Percentiles rank a stretch among this genome's conserved stretches.
Conservation (phyloP, 2,329 filamentous ascomycete species). For the Penicillium sp. region DNA sequence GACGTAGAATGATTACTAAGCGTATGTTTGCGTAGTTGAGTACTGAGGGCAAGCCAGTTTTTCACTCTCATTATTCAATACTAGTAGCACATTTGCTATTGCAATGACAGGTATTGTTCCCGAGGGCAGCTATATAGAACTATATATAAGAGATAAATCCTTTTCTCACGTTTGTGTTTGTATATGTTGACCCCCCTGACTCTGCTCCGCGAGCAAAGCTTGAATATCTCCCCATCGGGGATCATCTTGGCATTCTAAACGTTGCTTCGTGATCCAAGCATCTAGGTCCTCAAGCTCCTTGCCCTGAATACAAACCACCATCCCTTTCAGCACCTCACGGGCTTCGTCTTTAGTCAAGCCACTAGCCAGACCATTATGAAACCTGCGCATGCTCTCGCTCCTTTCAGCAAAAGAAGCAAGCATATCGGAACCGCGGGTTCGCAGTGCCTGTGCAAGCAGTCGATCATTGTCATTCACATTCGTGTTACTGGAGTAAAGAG, state of each 20-base stretch:
- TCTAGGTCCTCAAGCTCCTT: background rate
- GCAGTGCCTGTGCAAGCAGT: background rate
- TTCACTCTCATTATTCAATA: too few species aligned
- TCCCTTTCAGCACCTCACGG: constrained; percentile 6
- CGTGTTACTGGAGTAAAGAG: constrained; percentile 9
- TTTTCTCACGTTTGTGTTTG: too few species aligned
- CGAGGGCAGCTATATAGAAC: too few species aligned
- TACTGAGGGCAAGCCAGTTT: too few species aligned
- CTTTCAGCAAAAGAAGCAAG: constrained; percentile 4
- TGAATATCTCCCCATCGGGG: background rate
- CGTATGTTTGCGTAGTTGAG: too few species aligned
- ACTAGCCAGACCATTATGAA: constrained; percentile 13
- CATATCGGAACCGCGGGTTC: background rate
- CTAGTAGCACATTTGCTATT: too few species aligned
- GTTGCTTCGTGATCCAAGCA: background rate
- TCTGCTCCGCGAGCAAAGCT: background rate
- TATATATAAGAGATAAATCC: too few species aligned
- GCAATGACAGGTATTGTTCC: too few species aligned
- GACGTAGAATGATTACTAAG: too few species aligned
- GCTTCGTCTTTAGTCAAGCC: constrained; percentile 8
- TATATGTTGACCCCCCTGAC: background rate
- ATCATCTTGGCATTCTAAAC: background rate
- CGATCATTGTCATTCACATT: background rate
- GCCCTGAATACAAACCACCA: constrained; percentile 1
- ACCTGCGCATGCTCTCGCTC: constrained; percentile 10